These are phyloP conservation scores for Fusarium sp. DNA, from an alignment of 2,329 filamentous ascomycete genomes.

Conservation along the genomic window DNA sequence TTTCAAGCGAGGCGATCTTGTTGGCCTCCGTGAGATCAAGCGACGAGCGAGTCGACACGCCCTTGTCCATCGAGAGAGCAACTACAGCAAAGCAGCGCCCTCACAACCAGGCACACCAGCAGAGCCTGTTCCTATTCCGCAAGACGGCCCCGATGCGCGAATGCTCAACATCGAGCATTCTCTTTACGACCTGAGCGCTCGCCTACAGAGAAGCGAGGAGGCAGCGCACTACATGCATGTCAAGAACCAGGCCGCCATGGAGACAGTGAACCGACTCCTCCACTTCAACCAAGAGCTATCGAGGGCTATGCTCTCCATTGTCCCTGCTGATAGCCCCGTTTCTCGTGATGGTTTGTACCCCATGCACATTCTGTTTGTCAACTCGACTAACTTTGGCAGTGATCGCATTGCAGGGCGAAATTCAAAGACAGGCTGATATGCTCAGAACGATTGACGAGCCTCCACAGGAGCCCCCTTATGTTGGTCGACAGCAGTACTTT, in stretches of 20 bases:
- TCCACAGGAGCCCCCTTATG: slow-evolving; percentile 74
- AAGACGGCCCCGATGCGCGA: slow-evolving; percentile 82
- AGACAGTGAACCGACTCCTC: slow-evolving; percentile 77
- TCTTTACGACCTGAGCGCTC: slow-evolving; percentile 81
- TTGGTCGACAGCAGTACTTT: slow-evolving; percentile 75
- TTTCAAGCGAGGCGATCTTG: slow-evolving; percentile 94
- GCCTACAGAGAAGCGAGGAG: slow-evolving; percentile 87
- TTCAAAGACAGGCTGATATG: slow-evolving; percentile 71
- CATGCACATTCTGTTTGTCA: not conserved
- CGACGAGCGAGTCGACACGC: slow-evolving; percentile 92
- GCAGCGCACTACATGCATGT: slow-evolving; percentile 81
- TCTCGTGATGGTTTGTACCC: slow-evolving; percentile 81
- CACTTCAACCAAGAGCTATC: slow-evolving; percentile 90
- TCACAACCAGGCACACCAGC: slow-evolving; percentile 88
- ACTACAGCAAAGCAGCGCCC: slow-evolving; percentile 77
- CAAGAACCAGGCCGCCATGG: slow-evolving; percentile 84
- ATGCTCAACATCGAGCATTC: slow-evolving; percentile 82
- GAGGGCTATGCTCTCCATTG: slow-evolving; percentile 77
- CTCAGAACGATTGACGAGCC: slow-evolving; percentile 71
- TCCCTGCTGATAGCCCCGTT: slow-evolving; percentile 80
- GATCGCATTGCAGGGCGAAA: slow-evolving; percentile 67
- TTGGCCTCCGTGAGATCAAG: slow-evolving; percentile 94
- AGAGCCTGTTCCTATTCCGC: slow-evolving; percentile 77
- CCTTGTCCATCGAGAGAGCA: slow-evolving; percentile 92
- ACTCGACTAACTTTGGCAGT: slow-evolving; percentile 55